Evolutionary conservation across 768 basidiomycete genomes (phyloP), one percentile per base, ranked within the genome.

Genomic region (Pleurotus eryngii): DNA sequence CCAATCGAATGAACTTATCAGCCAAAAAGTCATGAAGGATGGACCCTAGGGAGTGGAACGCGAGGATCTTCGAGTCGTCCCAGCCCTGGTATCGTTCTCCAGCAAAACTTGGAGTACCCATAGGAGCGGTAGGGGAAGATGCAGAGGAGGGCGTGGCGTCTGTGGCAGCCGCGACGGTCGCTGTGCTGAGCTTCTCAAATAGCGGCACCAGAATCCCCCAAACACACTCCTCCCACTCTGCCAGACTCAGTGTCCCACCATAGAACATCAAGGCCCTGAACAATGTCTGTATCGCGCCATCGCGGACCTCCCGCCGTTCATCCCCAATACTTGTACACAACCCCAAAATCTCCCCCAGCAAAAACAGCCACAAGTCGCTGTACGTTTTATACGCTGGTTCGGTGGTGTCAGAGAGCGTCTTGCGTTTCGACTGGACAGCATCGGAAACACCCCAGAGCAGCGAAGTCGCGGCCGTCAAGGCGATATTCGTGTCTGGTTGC

Each of bases 391-490:
- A 93, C 62, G 86, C 84, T 0, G 85, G 86, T 61, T 85, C 82
- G 57, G 84, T 82, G 57, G 84, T 82, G 39, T 81, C 78, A 3
- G 18, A 17, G 8, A 54, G 51, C 4, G 35, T 24, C 62, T 87
- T 87, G 18, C 91, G 81, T 66, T 92, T 90, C 5, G 87, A 83
- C 65, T 96, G 94, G 37, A 98, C 92, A 1, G 92, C 90, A 67
- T 99, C 96, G 0, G 95, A 97, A 0, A 99, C 91, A 59, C 91
- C 89, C 96, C 96, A 98, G 4, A 99, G 76, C 2, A 98, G 73
- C 54, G 92, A 94, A 57, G 93, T 93, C 0, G 95, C 93, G 0
- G 93, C 92, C 1, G 96, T 96, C 56, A 99, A 74, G 1, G 95
- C 92, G 56, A 99, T 96, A 64, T 99, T 99, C 39, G 96, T 95